Conservation (phyloP, 2,329 filamentous ascomycete genomes). For the Paraphaeosphaeria minitans region DNA sequence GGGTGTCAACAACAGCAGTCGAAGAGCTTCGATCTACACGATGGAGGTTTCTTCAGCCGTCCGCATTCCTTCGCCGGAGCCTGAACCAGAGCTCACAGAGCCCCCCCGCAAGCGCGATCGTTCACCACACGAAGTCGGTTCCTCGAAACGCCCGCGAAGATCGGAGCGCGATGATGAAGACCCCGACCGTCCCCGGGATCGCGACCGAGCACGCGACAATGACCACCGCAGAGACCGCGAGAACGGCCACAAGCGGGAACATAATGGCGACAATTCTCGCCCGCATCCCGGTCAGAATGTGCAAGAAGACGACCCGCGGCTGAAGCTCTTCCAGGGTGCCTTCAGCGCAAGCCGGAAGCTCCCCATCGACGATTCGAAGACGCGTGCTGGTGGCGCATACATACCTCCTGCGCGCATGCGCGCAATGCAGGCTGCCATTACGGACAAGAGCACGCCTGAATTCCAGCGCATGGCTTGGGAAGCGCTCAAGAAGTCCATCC, state of each 20-base stretch:
- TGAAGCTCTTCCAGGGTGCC: conserved; percentile 45
- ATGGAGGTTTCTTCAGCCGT: conserved; percentile 55
- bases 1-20: neutral
- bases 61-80: conserved; percentile 62
- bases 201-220: conserved; percentile 64
- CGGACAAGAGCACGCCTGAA: conserved; percentile 93
- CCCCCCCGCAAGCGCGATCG: conserved; percentile 60
- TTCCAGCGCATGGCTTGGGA: conserved; percentile 99
- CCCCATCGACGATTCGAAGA: conserved; percentile 87
- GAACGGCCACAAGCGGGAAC: conserved; percentile 52
- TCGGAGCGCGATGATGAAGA: conserved; percentile 55
- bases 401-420: conserved; percentile 90
- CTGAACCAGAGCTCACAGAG: conserved; percentile 55
- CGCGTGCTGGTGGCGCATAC: conserved; percentile 94
- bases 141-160: conserved; percentile 46
- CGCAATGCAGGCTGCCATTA: conserved; percentile 94
- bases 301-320: conserved; percentile 40
- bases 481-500: conserved; percentile 97
- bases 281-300: conserved; percentile 24
- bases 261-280: conserved; percentile 17
- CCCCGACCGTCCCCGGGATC: conserved; percentile 65
- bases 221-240: conserved; percentile 76
- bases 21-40: conserved; percentile 13
- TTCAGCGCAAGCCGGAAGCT: conserved; percentile 67
- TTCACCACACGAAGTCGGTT: conserved; percentile 50